phyloP scores from a whole-genome alignment of 2,329 filamentous ascomycete species.

The Aspergillus sp. region DNA sequence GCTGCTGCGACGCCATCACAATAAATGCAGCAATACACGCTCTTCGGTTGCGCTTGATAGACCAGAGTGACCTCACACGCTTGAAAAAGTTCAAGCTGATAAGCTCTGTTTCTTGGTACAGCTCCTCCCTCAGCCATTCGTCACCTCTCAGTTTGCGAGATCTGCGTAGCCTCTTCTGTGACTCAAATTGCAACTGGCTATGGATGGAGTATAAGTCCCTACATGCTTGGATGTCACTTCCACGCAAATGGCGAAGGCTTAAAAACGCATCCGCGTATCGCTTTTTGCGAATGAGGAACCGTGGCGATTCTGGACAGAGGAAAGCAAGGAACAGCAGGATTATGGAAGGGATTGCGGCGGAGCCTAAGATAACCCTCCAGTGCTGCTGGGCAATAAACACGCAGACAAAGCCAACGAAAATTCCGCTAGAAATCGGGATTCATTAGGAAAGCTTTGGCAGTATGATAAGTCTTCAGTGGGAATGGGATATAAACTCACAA shows the following conservation, averaged over 20 bases:
- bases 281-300: slow-evolving; percentile 39
- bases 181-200: slow-evolving; percentile 33
- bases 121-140: too few species aligned
- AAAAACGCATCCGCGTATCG: slow-evolving; percentile 29
- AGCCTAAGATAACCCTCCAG: slow-evolving; percentile 50
- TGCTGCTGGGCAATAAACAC: slow-evolving; percentile 25
- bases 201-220: slow-evolving; percentile 37
- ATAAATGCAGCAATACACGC: slow-evolving; percentile 26
- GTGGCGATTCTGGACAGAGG: slow-evolving; percentile 43
- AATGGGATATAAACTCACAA: slow-evolving; percentile 11
- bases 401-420: slow-evolving; percentile 17
- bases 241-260: slow-evolving; percentile 36
- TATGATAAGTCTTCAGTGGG: neutral
- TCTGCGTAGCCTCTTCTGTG: neutral
- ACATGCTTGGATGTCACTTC: slow-evolving; percentile 35
- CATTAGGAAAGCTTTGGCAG: too few species aligned
- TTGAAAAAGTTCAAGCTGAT: slow-evolving; percentile 13
- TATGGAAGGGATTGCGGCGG: slow-evolving; percentile 49
- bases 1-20: slow-evolving; percentile 32
- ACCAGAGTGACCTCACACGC: slow-evolving; percentile 22
- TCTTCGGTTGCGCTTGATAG: slow-evolving; percentile 22
- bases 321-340: slow-evolving; percentile 48
- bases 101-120: neutral
- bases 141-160: too few species aligned
- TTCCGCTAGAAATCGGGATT: slow-evolving; percentile 3